phyloP scores from a whole-genome alignment of 805 yeast genomes.

The Isabelozyma pseudorhagii region DNA sequence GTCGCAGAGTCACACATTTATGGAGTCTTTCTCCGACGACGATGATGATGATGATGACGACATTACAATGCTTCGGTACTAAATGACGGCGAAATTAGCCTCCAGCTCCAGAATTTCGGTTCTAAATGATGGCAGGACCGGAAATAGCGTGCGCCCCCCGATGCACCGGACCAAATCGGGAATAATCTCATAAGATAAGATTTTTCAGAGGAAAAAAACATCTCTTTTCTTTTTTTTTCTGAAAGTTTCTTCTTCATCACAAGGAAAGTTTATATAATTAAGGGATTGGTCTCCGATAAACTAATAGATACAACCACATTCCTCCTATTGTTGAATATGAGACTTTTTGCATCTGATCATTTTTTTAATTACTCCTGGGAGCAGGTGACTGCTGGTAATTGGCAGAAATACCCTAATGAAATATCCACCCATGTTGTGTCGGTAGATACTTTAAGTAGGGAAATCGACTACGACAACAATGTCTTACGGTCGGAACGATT shows the following conservation, averaged over 20 bases:
- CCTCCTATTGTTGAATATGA: conserved; percentile 47
- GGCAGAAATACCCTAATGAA: conserved; percentile 97
- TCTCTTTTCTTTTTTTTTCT: not conserved
- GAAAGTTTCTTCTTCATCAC: not conserved
- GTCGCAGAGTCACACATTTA: not conserved
- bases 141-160: not conserved
- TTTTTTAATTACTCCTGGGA: conserved; percentile 86
- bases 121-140: too few relatives aligned
- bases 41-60: not conserved
- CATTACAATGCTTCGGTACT: not conserved
- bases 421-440: conserved; percentile 88
- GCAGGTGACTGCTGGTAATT: conserved; percentile 90
- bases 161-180: not conserved
- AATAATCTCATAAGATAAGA: not conserved
- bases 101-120: too few relatives aligned
- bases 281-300: too few relatives aligned
- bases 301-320: too few relatives aligned
- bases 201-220: not conserved
- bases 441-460: conserved; percentile 82
- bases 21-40: not conserved
- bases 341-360: conserved; percentile 68
- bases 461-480: conserved; percentile 47
- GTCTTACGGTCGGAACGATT: conserved; percentile 77
- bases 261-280: too few relatives aligned
- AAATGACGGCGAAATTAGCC: too few relatives aligned